Base-by-base conservation (phyloP, 2,329 filamentous ascomycete species). In the Aciculosporium take region DNA sequence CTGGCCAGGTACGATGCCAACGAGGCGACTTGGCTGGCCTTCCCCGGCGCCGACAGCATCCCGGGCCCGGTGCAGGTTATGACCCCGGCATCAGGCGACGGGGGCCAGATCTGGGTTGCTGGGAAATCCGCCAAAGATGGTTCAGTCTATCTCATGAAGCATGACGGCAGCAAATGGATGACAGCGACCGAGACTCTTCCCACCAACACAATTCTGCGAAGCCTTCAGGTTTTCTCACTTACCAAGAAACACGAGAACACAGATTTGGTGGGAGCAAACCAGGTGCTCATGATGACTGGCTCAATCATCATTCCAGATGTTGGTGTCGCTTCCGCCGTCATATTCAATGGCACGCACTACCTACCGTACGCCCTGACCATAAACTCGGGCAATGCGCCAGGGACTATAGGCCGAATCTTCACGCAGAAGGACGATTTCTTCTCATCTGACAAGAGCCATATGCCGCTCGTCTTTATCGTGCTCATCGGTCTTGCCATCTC, bases 261-360 rank as follows among this genome's bases (percentile, higher is more conserved):
- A 2, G 62, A 73, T 29, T 65, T 87, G 6, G 63, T 98, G 13
- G 70, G 77, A 39, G 62, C 71, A 15, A 68, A 77, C 46, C 77
- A 91, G 56, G 72, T 77, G 4, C 73, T 98, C 28, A 72, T 98
- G 62, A 67, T 96, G 38, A 85, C 85, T n/a, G 91, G 91, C 30
- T 75, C 81, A 40, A 75, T 98, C 49, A 72, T 77, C 48, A 69
- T 96, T 15, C 76, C 81, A 0, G 65, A 66, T 37, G 87, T 87
- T 55, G 88, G 89, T 44, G 80, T 79, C 43, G 85, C 82, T 5
- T 94, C 89, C 12, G 87, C 85, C 7, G 89, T 80, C 7, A 66
- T 95, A 23, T 98, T 84, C 66, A 85, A 96, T 54, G 91, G 91
- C 52, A 85, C 79, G 9, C 65, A 68, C 3, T 78, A 89, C 56